Percentiles rank a stretch among this genome's conserved stretches.
phyloP scores from a whole-genome alignment of 441 rosid genomes.

The Gossypium schwendimanii region DNA sequence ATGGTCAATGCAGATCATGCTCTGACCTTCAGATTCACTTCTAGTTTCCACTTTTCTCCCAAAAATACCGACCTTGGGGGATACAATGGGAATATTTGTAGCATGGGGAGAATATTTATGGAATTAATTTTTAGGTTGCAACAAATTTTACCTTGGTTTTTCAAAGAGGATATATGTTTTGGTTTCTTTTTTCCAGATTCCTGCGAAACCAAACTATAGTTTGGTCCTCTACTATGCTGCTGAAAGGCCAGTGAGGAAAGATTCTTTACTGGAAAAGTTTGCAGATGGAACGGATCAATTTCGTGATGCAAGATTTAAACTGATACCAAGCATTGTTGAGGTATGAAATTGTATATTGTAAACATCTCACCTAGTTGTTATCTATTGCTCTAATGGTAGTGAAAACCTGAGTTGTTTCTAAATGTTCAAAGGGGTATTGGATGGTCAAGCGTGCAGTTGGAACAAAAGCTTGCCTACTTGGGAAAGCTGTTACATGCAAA shows the following conservation, averaged over 20 bases:
- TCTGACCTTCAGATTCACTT: slow-evolving; percentile 4
- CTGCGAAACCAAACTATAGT: slow-evolving; percentile 71
- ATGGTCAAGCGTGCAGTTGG: slow-evolving; percentile 87
- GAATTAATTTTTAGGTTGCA: slow-evolving; percentile 3
- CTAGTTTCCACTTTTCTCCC: neutral
- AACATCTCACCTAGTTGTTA: neutral
- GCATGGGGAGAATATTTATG: neutral
- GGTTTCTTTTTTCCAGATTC: slow-evolving; percentile 45
- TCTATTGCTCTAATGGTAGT: neutral
- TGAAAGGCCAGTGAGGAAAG: slow-evolving; percentile 53
- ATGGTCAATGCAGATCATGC: neutral
- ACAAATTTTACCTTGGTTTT: slow-evolving; percentile 7
- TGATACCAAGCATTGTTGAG: slow-evolving; percentile 64
- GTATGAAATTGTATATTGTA: slow-evolving; percentile 17
- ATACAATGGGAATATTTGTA: neutral
- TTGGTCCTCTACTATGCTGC: slow-evolving; percentile 63
- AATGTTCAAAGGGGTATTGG: slow-evolving; percentile 59
- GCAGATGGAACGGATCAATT: slow-evolving; percentile 56
- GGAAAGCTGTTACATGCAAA: slow-evolving; percentile 95
- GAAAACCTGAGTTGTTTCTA: slow-evolving; percentile 6
- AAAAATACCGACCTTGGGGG: neutral
- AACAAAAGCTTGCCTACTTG: slow-evolving; percentile 47
- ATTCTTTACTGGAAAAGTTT: slow-evolving; percentile 56
- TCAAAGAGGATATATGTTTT: neutral
- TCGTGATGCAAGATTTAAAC: slow-evolving; percentile 66